Conservation (phyloP, 2,329 filamentous ascomycete species). For the Fusarium stilboides region DNA sequence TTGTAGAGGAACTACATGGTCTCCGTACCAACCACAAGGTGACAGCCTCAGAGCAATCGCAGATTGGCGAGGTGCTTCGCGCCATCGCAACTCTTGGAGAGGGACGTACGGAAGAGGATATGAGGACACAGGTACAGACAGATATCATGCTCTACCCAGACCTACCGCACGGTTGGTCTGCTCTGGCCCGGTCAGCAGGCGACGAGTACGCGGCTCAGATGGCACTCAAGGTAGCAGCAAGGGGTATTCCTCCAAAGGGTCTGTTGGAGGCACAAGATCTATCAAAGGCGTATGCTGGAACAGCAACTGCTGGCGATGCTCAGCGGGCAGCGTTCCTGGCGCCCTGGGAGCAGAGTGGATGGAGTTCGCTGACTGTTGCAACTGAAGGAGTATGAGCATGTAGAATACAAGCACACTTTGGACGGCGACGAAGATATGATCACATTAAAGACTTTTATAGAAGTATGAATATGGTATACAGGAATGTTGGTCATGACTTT, state of each 20-base stretch:
- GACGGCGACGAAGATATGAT: constrained; percentile 13
- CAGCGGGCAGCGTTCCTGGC: constrained; percentile 84
- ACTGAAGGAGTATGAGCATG: constrained; percentile 44
- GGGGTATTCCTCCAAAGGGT: constrained; percentile 81
- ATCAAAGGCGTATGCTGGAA: constrained; percentile 80
- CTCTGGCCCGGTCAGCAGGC: constrained; percentile 74
- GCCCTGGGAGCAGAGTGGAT: constrained; percentile 80
- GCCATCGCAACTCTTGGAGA: constrained; percentile 76
- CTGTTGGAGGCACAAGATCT: constrained; percentile 78
- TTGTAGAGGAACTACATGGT: constrained; percentile 80
- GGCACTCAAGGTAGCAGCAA: constrained; percentile 83
- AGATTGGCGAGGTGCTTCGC: constrained; percentile 82
- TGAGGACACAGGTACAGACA: constrained; percentile 76
- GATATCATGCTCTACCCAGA: constrained; percentile 87
- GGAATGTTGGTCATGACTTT: not conserved
- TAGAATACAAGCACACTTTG: not conserved
- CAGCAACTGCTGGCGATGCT: constrained; percentile 79
- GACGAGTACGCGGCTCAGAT: constrained; percentile 76
- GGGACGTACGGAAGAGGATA: constrained; percentile 63
- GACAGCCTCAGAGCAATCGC: constrained; percentile 73
- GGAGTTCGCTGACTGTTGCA: constrained; percentile 68
- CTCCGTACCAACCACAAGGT: constrained; percentile 79
- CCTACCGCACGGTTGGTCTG: constrained; percentile 85
- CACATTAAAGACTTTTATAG: not conserved
- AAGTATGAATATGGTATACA: not conserved